These are phyloP conservation scores for Leccinum cinnamomeum DNA, from an alignment of 1,284 basidiomycete species.

Conservation along the genomic window DNA sequence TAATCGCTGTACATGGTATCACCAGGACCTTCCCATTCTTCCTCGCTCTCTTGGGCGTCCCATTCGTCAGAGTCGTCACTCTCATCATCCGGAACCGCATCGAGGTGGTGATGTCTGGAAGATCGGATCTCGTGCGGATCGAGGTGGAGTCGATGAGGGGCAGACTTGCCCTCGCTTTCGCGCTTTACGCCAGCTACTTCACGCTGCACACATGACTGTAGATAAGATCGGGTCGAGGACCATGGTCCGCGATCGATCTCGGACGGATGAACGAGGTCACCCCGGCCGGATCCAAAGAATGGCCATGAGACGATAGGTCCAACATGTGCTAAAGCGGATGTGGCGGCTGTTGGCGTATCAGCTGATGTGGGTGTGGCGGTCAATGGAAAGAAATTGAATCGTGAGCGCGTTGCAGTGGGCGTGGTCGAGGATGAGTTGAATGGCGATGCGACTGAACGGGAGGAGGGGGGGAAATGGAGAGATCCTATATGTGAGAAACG, in stretches of 20 bases:
- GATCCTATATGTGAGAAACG: conserved; percentile 73
- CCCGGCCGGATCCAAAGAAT: conserved; percentile 79
- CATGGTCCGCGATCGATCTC: conserved; percentile 79
- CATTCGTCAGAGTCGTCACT: conserved; percentile 73
- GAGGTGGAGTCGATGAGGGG: conserved; percentile 70
- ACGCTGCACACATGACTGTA: conserved; percentile 61
- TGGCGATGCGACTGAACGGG: conserved; percentile 29
- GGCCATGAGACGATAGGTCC: conserved; percentile 84
- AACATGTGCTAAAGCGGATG: conserved; percentile 4
- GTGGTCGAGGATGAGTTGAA: conserved; percentile 26
- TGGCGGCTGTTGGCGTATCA: conserved; percentile 2
- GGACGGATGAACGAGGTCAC: conserved; percentile 62
- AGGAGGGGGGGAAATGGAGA: conserved; percentile 59
- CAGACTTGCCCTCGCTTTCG: conserved; percentile 72
- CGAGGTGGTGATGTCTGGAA: conserved; percentile 65
- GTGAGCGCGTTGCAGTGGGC: conserved; percentile 31
- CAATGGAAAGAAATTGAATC: conserved; percentile 23
- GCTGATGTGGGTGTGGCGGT: conserved; percentile 13
- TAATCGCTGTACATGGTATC: too few species aligned
- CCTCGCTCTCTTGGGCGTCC: conserved; percentile 72
- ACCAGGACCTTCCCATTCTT: too few species aligned
- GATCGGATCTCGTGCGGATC: conserved; percentile 72
- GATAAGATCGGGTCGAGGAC: conserved; percentile 56
- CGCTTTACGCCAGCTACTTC: conserved; percentile 66
- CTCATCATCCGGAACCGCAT: conserved; percentile 64